Percentiles rank a stretch among this genome's conserved stretches.
Evolutionary conservation across 345 rosid species (phyloP).

Genomic region (Syzygium aromaticum): DNA sequence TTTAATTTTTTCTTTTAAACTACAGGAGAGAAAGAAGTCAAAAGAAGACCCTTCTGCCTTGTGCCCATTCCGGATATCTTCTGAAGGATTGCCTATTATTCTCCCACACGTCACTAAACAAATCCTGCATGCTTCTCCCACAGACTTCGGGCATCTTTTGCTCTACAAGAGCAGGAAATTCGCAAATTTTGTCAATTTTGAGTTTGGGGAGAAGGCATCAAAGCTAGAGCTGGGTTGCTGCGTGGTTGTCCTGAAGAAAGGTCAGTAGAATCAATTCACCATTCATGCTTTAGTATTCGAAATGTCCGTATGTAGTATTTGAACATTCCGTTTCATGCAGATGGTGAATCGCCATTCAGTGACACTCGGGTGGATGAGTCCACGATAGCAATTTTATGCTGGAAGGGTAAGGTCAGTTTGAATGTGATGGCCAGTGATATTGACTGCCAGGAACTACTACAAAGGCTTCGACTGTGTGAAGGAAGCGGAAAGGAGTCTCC

Average conservation of each 20-base stretch:
- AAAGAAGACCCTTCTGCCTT: constrained; percentile 59
- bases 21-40: constrained; percentile 78
- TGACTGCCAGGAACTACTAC: constrained; percentile 73
- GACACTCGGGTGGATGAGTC: constrained; percentile 24
- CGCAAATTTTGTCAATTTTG: constrained; percentile 44
- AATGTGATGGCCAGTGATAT: constrained; percentile 77
- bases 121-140: constrained; percentile 47
- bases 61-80: constrained; percentile 83
- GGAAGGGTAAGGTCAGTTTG: constrained; percentile 79
- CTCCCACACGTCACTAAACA: constrained; percentile 87
- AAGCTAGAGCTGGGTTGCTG: constrained; percentile 75
- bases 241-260: constrained; percentile 49
- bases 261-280: constrained; percentile 18
- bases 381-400: constrained; percentile 77
- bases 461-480: constrained; percentile 45
- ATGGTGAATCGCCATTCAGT: constrained; percentile 18
- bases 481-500: constrained; percentile 15
- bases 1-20: not conserved
- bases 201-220: constrained; percentile 65
- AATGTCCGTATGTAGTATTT: not conserved
- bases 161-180: constrained; percentile 70
- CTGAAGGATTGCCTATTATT: constrained; percentile 83
- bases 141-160: constrained; percentile 78
- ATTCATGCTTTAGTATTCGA: not conserved
- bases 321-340: constrained; percentile 14